Evolutionary conservation across 2,329 filamentous ascomycete species (phyloP).

Genomic region (Sclerotinia minor): DNA sequence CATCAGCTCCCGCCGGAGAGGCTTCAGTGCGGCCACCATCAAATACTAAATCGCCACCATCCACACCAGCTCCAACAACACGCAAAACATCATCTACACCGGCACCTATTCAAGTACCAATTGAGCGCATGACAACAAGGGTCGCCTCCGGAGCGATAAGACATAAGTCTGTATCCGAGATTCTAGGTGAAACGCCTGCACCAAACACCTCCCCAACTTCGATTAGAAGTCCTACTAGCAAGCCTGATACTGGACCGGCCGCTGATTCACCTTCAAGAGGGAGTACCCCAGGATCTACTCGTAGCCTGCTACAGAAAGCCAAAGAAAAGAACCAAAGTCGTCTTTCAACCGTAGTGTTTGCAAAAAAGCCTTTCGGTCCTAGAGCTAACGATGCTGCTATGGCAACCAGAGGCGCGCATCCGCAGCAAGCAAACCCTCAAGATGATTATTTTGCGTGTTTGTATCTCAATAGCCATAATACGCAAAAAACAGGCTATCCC

Average conservation of each 20-base stretch:
- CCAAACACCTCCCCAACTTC: constrained; percentile 38
- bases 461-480: constrained; percentile 56
- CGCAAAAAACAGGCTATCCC: constrained; percentile 63
- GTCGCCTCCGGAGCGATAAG: constrained; percentile 69
- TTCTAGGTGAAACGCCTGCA: constrained; percentile 60
- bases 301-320: constrained; percentile 38
- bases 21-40: constrained; percentile 12
- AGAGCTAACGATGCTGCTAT: constrained; percentile 39
- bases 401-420: constrained; percentile 25
- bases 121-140: constrained; percentile 64
- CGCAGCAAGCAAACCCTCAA: constrained; percentile 32
- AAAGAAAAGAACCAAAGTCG: constrained; percentile 64
- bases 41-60: constrained; percentile 28
- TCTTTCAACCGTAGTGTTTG: constrained; percentile 75
- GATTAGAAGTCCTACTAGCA: constrained; percentile 29
- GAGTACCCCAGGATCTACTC: constrained; percentile 49
- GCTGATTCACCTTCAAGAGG: constrained; percentile 41
- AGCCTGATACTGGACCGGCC: constrained; percentile 30
- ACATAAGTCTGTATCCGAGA: constrained; percentile 72
- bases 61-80: constrained; percentile 30
- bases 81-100: constrained; percentile 34
- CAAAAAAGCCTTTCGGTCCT: constrained; percentile 58
- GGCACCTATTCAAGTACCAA: constrained; percentile 35
- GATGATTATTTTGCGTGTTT: constrained; percentile 66
- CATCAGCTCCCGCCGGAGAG: background rate